A percentile compares a stretch with the other conserved stretches of the same genome.
Evolutionary conservation across 345 rosid genomes (phyloP).

Genomic region (Hibiscus mutabilis): DNA sequence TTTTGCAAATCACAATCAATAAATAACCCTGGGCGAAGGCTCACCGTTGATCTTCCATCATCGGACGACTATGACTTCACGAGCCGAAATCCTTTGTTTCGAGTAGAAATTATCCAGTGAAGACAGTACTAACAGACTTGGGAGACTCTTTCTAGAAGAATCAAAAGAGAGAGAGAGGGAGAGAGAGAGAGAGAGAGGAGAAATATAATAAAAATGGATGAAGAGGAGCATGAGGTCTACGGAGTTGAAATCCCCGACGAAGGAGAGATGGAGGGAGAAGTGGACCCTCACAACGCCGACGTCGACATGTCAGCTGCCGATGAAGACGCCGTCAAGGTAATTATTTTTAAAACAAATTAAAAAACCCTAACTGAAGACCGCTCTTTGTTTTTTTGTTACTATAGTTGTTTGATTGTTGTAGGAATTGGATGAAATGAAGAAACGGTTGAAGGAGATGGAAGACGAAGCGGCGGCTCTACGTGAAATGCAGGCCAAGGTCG

Average conservation of each 20-base stretch:
- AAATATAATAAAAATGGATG: conserved; percentile 46
- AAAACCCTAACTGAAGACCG: conserved; percentile 20
- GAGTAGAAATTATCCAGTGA: background rate
- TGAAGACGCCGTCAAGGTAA: conserved; percentile 78
- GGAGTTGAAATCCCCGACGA: conserved; percentile 93
- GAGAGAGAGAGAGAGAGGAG: background rate
- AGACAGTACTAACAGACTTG: background rate
- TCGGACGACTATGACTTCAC: too few species aligned
- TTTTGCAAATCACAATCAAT: background rate
- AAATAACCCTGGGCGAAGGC: background rate
- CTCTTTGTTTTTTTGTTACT: conserved; percentile 6
- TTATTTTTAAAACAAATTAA: background rate
- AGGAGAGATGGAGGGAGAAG: conserved; percentile 70
- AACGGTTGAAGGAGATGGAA: conserved; percentile 91
- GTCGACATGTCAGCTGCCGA: conserved; percentile 62
- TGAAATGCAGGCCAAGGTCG: conserved; percentile 98
- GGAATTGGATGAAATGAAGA: conserved; percentile 99
- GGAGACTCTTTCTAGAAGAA: background rate
- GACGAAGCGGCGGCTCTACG: conserved; percentile 98
- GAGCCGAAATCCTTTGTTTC: background rate
- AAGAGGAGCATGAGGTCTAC: conserved; percentile 94
- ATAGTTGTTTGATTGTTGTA: conserved; percentile 15
- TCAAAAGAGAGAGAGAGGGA: background rate
- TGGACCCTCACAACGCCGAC: conserved; percentile 58
- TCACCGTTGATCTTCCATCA: background rate